Evolutionary conservation across 148 eudicot genomes (phyloP), one percentile per base, ranked within the genome.

Genomic region (Cornus kousa): DNA sequence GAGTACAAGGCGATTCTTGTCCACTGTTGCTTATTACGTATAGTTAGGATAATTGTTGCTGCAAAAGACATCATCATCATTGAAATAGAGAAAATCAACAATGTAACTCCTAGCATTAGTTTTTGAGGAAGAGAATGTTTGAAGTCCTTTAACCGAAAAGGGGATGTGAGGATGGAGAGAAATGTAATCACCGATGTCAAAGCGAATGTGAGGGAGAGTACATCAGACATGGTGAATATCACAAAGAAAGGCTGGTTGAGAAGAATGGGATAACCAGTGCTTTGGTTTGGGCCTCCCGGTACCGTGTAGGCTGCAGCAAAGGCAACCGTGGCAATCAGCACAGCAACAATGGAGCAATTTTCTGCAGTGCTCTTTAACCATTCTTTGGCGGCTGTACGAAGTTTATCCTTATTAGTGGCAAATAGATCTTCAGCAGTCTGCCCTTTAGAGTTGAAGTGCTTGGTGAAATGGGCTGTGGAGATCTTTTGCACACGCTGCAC

Each of bases 11-110:
- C 62, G n/a, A 72, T 24, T 72, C 74, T 48, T 6, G 74, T 72
- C 74, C 74, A 48, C 10, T 50, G 20, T 23, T 72, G 35, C 35
- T 50, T 48, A 0, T 72, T 24, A 2, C 37, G 33, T 12, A 72
- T 24, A 62, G 48, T 5, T 50, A 72, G 10, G 62, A 72, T 72
- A 17, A 72, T 32, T 5, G 62, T 72, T 28, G 74, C 60, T 48
- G 74, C 74, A 72, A 72, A 72, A 23, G 74, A 33, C 9, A 72
- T 5, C 74, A 72, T 72, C 74, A 72, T 72, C 74, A 72, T 72
- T 5, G 62, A 72, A 32, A 72, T 59, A 0, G 74, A 72, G 28
- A 72, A 59, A 2, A 72, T 72, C 37, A 72, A 6, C 7, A 72
- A 28, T 50, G 74, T 48, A 5, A 72, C 62, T 50, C 74, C 74